These are phyloP conservation scores for Voacanga thouarsii DNA, from an alignment of 257 asterid species.

Conservation along the genomic window DNA sequence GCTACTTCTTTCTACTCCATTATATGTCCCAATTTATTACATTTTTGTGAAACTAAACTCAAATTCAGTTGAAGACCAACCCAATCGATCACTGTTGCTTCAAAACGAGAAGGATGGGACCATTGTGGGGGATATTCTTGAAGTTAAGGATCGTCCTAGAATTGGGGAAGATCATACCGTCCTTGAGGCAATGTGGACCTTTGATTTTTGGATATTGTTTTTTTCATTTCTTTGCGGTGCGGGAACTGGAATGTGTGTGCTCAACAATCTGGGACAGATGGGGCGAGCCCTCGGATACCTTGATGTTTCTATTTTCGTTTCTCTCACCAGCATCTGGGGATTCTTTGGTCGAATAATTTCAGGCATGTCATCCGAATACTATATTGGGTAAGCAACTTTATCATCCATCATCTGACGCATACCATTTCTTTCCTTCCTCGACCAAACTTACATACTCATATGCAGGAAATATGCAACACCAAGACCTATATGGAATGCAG, in stretches of 20 bases:
- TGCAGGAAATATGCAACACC: conserved; percentile 26
- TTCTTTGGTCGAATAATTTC: conserved; percentile 24
- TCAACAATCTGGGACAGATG: conserved; percentile 27
- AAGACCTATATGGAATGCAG: conserved; percentile 24
- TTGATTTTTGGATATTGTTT: conserved; percentile 20
- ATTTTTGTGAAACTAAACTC: background rate
- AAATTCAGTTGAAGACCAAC: conserved; percentile 14
- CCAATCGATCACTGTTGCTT: conserved; percentile 7
- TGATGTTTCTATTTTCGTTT: conserved; percentile 23
- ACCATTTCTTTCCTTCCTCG: background rate
- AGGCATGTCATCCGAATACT: conserved; percentile 24
- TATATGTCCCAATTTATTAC: conserved; percentile 12
- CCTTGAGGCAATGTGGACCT: conserved; percentile 13
- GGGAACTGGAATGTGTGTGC: conserved; percentile 25
- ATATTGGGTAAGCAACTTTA: conserved; percentile 17
- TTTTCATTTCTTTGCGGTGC: conserved; percentile 26
- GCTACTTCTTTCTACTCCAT: conserved; percentile 15
- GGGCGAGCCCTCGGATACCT: conserved; percentile 24
- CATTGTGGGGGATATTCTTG: background rate
- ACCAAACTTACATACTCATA: background rate
- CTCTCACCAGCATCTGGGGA: conserved; percentile 31
- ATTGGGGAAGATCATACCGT: conserved; percentile 26
- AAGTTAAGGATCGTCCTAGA: conserved; percentile 1
- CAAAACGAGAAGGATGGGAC: background rate
- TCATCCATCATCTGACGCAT: too few species aligned